A percentile compares a stretch with the other conserved stretches of the same genome.
Conservation (phyloP, 495 filamentous ascomycete genomes). For the Friedmanniomyces simplex region DNA sequence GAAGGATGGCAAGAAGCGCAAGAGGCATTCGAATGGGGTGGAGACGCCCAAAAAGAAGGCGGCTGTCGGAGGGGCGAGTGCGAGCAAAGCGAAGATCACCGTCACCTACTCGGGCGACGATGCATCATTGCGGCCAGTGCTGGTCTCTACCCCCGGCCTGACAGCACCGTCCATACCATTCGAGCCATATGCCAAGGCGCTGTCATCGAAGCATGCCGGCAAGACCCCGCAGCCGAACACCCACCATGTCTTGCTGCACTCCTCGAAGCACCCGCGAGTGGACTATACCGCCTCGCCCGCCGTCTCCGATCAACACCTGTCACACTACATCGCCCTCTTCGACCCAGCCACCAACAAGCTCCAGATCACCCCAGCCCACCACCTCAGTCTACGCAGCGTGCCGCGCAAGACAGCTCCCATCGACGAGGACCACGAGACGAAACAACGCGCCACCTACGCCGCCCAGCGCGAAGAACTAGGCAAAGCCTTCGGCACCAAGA, state of each 20-base stretch:
- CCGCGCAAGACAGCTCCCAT: constrained; percentile 22
- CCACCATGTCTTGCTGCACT: constrained; percentile 66
- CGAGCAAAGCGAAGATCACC: neutral
- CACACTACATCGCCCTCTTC: constrained; percentile 80
- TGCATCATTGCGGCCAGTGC: constrained; percentile 4
- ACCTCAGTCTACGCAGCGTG: constrained; percentile 49
- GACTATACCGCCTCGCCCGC: constrained; percentile 49
- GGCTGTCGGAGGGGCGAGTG: neutral
- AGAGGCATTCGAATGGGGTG: constrained; percentile 11
- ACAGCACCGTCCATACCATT: constrained; percentile 8
- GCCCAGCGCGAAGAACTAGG: constrained; percentile 56
- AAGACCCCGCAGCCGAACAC: constrained; percentile 14
- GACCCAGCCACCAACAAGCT: constrained; percentile 64
- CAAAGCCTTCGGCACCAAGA: constrained; percentile 86
- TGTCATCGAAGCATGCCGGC: constrained; percentile 17
- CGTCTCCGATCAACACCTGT: constrained; percentile 51
- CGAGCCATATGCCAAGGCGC: constrained; percentile 10
- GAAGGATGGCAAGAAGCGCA: constrained; percentile 10
- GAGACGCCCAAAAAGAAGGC: constrained; percentile 7
- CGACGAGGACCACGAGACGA: constrained; percentile 39
- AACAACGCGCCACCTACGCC: constrained; percentile 26
- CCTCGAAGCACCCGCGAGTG: constrained; percentile 61
- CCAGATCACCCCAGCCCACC: constrained; percentile 63
- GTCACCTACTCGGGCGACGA: neutral
- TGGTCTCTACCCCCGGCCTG: constrained; percentile 12